Conservation (phyloP, 2,329 filamentous ascomycete genomes). For the Phoma sp. region DNA sequence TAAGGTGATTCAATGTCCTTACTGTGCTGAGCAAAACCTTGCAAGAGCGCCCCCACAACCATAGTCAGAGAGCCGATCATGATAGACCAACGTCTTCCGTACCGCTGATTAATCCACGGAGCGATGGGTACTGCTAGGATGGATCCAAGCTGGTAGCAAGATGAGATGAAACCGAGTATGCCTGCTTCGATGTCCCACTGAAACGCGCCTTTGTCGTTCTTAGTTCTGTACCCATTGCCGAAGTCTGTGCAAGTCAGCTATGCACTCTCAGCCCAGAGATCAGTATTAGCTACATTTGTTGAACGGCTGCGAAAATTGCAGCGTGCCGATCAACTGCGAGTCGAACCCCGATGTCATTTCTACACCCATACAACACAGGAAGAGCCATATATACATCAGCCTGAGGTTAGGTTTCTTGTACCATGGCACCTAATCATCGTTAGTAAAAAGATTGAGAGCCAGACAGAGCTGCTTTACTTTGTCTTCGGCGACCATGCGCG, state of each 20-base stretch:
- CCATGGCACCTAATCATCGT: slow-evolving; percentile 42
- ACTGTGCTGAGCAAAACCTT: slow-evolving; percentile 55
- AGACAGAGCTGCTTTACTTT: slow-evolving; percentile 16
- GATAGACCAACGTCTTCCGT: slow-evolving; percentile 63
- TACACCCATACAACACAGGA: slow-evolving; percentile 48
- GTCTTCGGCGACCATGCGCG: slow-evolving; percentile 51
- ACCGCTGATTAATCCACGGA: slow-evolving; percentile 44
- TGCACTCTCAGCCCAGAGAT: no score
- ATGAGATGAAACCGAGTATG: slow-evolving; percentile 44
- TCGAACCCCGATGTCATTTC: slow-evolving; percentile 49
- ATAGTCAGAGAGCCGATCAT: slow-evolving; percentile 65
- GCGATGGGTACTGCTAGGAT: slow-evolving; percentile 43
- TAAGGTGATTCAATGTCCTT: slow-evolving; percentile 3
- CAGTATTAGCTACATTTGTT: slow-evolving; percentile 37
- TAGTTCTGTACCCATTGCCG: slow-evolving; percentile 33
- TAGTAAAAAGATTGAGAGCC: not conserved
- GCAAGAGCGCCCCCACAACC: slow-evolving; percentile 65
- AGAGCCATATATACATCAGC: slow-evolving; percentile 48
- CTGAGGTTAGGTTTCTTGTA: slow-evolving; percentile 51
- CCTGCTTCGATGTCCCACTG: slow-evolving; percentile 32
- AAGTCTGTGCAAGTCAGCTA: slow-evolving; percentile 34
- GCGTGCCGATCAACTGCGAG: slow-evolving; percentile 47
- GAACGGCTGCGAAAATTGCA: slow-evolving; percentile 44
- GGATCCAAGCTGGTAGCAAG: slow-evolving; percentile 46
- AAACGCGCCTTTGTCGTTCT: slow-evolving; percentile 14